A percentile compares a stretch with the other conserved stretches of the same genome.
Conservation (phyloP, 2,329 filamentous ascomycete species). For the Fusarium marasasianum region DNA sequence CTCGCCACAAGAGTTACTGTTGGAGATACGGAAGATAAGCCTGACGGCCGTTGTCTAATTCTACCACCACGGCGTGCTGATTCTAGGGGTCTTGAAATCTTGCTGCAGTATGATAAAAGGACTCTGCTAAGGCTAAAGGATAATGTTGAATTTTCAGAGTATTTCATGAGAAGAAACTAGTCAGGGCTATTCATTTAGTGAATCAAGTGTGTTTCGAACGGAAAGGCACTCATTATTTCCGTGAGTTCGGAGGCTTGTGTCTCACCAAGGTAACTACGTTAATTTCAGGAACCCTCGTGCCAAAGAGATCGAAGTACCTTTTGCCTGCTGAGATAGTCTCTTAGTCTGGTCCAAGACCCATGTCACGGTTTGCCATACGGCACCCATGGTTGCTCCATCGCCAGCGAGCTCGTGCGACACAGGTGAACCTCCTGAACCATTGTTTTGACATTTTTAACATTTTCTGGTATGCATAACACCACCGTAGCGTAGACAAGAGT, state of each 20-base stretch:
- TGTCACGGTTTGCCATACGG: not conserved
- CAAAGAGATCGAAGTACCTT: not conserved
- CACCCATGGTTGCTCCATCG: no score
- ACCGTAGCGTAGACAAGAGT: no score
- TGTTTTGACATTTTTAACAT: no score
- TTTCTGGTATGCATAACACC: no score
- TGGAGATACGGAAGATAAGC: not conserved
- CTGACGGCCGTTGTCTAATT: not conserved
- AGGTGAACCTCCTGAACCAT: no score
- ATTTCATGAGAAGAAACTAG: not conserved
- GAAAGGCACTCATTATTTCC: not conserved
- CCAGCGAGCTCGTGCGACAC: no score
- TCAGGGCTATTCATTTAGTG: not conserved
- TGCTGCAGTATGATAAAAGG: not conserved
- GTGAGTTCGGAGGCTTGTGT: not conserved
- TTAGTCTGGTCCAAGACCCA: not conserved
- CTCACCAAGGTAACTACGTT: not conserved
- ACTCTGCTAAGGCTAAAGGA: not conserved
- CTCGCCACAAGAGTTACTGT: not conserved
- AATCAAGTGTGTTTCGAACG: not conserved
- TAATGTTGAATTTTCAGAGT: not conserved
- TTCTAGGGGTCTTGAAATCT: not conserved
- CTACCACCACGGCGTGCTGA: not conserved
- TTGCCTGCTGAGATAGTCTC: fast-evolving
- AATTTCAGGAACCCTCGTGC: fast-evolving